phyloP scores from a whole-genome alignment of 495 filamentous ascomycete genomes.

The Tuber magnatum region DNA sequence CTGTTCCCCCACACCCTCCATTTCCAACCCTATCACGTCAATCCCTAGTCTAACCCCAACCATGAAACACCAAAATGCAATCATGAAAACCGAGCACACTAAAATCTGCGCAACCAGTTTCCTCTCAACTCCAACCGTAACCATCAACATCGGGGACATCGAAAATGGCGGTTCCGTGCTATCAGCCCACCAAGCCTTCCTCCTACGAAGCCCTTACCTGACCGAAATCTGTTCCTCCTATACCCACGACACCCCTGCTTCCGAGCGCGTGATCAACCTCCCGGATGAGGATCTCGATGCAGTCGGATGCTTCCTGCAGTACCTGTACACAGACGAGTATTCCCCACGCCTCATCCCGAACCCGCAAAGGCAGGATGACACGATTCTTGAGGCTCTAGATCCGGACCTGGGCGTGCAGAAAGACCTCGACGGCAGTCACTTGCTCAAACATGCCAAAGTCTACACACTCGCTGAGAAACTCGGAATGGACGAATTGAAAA shows the following conservation, averaged over 20 bases:
- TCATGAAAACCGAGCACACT: background rate
- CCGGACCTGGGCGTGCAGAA: slow-evolving; percentile 50
- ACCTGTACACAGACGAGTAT: slow-evolving; percentile 87
- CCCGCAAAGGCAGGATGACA: slow-evolving; percentile 33
- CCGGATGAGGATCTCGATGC: slow-evolving; percentile 67
- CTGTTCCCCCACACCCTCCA: background rate
- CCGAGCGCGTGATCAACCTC: slow-evolving; percentile 63
- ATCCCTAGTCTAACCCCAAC: background rate
- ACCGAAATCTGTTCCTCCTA: slow-evolving; percentile 55
- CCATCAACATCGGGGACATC: slow-evolving; percentile 62
- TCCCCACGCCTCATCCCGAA: slow-evolving; percentile 60
- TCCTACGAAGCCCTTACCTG: slow-evolving; percentile 68
- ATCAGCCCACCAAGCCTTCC: slow-evolving; percentile 70
- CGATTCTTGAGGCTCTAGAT: slow-evolving; percentile 30
- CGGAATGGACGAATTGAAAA: slow-evolving; percentile 62
- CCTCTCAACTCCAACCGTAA: slow-evolving; percentile 72
- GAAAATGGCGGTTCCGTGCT: slow-evolving; percentile 53
- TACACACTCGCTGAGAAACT: slow-evolving; percentile 85
- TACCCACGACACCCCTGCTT: slow-evolving; percentile 48
- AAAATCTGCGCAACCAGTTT: slow-evolving; percentile 44
- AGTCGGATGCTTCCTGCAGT: slow-evolving; percentile 81
- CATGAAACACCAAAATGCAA: background rate
- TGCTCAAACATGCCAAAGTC: slow-evolving; percentile 77
- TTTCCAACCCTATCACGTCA: background rate
- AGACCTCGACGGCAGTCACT: slow-evolving; percentile 65